Conservation (phyloP, 805 yeast species). For the Nakazawaea ambrosiae region DNA sequence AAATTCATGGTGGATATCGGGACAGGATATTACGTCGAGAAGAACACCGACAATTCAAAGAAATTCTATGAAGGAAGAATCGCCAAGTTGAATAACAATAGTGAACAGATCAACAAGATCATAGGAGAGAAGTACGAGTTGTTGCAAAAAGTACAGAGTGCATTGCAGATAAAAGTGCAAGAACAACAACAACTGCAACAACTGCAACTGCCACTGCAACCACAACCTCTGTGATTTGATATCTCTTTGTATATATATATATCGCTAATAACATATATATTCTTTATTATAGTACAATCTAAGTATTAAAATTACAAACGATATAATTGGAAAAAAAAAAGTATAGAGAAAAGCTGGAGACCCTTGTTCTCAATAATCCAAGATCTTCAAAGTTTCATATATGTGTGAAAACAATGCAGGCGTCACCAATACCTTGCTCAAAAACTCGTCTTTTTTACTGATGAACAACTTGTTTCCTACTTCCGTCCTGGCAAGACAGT, state of each 20-base stretch:
- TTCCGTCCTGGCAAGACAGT: slow-evolving; percentile 25
- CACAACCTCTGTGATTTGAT: slow-evolving; percentile 1
- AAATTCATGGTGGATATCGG: slow-evolving; percentile 90
- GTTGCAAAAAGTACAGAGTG: slow-evolving; percentile 53
- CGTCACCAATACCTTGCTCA: slow-evolving; percentile 24
- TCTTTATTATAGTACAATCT: not conserved
- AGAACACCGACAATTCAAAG: slow-evolving; percentile 57
- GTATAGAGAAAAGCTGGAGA: no score
- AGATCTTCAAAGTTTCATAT: slow-evolving; percentile 18
- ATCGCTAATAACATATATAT: no score
- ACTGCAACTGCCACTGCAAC: not conserved
- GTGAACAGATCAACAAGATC: slow-evolving; percentile 64
- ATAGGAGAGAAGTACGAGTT: slow-evolving; percentile 68
- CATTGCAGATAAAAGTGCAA: slow-evolving; percentile 44
- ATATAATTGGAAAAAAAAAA: not conserved
- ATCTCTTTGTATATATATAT: not conserved
- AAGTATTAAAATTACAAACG: not conserved
- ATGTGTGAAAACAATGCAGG: slow-evolving; percentile 26
- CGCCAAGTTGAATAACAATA: slow-evolving; percentile 63
- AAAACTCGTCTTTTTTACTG: slow-evolving; percentile 23
- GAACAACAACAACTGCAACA: slow-evolving; percentile 30
- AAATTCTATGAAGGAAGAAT: slow-evolving; percentile 70
- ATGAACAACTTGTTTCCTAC: slow-evolving; percentile 26
- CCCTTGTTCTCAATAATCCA: slow-evolving; percentile 17
- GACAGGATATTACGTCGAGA: slow-evolving; percentile 91